A percentile compares a stretch with the other conserved stretches of the same genome.
Evolutionary conservation across 1,284 basidiomycete genomes (phyloP).

Genomic region (Moesziomyces sp.): DNA sequence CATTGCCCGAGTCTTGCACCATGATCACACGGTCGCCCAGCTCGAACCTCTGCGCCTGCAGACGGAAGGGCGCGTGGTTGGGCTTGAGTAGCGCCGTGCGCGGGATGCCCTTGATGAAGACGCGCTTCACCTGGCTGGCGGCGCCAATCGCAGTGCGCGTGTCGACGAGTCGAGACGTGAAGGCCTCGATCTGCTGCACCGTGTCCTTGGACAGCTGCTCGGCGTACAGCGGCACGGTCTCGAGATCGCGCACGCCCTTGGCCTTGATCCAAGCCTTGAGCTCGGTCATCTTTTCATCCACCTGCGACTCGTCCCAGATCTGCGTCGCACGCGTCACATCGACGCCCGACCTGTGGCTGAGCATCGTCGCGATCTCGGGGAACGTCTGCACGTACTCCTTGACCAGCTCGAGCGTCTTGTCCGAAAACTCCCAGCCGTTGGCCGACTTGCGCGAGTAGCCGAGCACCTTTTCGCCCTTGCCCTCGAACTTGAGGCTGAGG

Average conservation of each 20-base stretch:
- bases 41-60: conserved; percentile 88
- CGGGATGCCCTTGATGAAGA: conserved; percentile 88
- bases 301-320: conserved; percentile 75
- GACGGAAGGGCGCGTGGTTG: conserved; percentile 84
- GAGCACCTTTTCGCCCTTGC: conserved; percentile 92
- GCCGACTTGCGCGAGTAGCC: conserved; percentile 89
- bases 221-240: conserved; percentile 89
- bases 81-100: conserved; percentile 95
- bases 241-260: conserved; percentile 88
- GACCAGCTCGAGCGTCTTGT: conserved; percentile 84
- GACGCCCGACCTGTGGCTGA: conserved; percentile 69
- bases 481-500: conserved; percentile 94
- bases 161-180: conserved; percentile 76
- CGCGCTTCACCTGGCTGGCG: conserved; percentile 82
- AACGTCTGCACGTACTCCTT: conserved; percentile 77
- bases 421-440: conserved; percentile 91
- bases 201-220: conserved; percentile 83
- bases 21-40: conserved; percentile 96
- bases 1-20: conserved; percentile 90
- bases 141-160: conserved; percentile 70
- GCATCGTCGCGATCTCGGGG: conserved; percentile 59
- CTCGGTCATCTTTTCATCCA: conserved; percentile 79
- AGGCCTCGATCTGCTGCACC: conserved; percentile 71
- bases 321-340: conserved; percentile 78
- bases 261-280: conserved; percentile 86